Base-by-base conservation (phyloP, 306 rosid species). In the Cicer pinnatifidum region DNA sequence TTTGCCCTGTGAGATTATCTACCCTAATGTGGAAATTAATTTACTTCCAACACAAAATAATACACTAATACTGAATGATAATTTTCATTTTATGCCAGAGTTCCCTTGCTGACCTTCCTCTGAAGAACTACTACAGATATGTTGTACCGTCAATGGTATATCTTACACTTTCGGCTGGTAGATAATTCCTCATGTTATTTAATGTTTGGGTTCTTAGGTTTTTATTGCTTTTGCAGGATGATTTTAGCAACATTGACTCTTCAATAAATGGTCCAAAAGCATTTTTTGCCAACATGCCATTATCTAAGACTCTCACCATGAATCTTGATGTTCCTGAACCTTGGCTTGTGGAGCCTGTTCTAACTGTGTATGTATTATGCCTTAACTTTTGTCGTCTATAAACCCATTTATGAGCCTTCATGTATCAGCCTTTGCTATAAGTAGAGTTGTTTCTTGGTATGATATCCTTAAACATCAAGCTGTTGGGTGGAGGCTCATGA, bases 301-400 rank as follows among this genome's bases (percentile, higher is more conserved):
- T 90, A 82, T 94, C 99, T 19, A 94, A 94, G 86, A 94, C 99
- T 11, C 89, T 94, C 71, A 94, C 99, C 35, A 94, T 91, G 99
- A 91, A 94, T 81, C 97, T 94, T 80, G 99, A 94, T 83, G 99
- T 91, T 81, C 99, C 99, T 6, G 99, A 94, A 81, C 97, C 99
- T 48, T 94, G 99, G 99, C 99, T 94, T 85, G 91, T 94, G 69
- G 97, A 94, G 82, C 97, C 99, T 12, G 88, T 94, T 61, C 43
- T 88, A 72, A 95, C 99, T 47, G 87, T 91, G 99, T 94, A 90
- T 80, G 96, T 82, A 45, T 84, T 62, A 1, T 75, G 8, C 74
- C 65, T 69, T 35, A 57, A 65, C 60, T 28, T 72, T 37, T 38
- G 3, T 45, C 71, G 37, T 58, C 43, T 71, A 71, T 51, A 11